Percentiles rank a stretch among this genome's conserved stretches.
Evolutionary conservation across 2,329 filamentous ascomycete genomes (phyloP).

Genomic region (Aspergillus persii): DNA sequence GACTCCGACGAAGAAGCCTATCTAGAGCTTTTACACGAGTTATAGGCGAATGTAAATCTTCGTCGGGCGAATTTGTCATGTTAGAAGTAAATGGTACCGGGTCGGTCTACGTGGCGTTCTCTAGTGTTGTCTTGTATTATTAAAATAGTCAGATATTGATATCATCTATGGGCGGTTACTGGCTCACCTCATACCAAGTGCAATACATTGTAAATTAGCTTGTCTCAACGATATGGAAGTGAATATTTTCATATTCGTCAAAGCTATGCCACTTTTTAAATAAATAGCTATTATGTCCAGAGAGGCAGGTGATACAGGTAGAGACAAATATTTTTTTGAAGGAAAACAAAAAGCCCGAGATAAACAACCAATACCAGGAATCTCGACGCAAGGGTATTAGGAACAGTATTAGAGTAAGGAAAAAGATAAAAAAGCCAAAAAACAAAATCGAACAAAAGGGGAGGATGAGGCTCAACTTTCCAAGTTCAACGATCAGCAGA

Average conservation of each 20-base stretch:
- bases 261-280: not conserved
- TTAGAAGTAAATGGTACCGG: not conserved
- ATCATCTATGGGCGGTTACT: not conserved
- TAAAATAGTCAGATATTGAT: not conserved
- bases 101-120: not conserved
- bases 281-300: not conserved
- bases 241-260: not conserved
- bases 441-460: not conserved
- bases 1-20: not conserved
- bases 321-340: not conserved
- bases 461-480: not conserved
- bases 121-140: not conserved
- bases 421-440: not conserved
- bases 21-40: not conserved
- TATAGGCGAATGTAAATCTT: not conserved
- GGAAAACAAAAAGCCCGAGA: not conserved
- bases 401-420: not conserved
- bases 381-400: not conserved
- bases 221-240: not conserved
- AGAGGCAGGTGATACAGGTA: not conserved
- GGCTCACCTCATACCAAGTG: not conserved
- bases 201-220: not conserved
- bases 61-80: not conserved
- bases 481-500: not conserved
- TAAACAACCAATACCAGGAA: too few species aligned